These are phyloP conservation scores for Blastomyces gilchristii DNA, from an alignment of 2,329 filamentous ascomycete genomes.

Conservation along the genomic window DNA sequence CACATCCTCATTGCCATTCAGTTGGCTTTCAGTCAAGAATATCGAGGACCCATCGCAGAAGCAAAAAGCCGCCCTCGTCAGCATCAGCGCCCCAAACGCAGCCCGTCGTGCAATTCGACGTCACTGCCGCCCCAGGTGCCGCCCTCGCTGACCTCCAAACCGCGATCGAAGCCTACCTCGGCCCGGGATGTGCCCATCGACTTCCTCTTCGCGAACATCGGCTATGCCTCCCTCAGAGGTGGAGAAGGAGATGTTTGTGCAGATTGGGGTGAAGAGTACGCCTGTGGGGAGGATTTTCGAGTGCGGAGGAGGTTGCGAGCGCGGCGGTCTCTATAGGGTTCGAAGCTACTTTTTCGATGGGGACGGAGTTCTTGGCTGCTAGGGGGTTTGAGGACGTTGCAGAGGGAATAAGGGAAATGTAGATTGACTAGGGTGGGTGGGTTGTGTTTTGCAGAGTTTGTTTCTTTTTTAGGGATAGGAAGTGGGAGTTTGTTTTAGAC, in stretches of 20 bases:
- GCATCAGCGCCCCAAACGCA: background rate
- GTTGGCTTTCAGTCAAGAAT: too few species aligned
- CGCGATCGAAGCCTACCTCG: conserved; percentile 6
- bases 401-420: background rate
- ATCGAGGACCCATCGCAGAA: conserved; percentile 6
- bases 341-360: conserved; percentile 15
- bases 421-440: background rate
- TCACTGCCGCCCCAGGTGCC: conserved; percentile 8
- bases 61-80: conserved; percentile 10
- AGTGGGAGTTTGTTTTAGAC: background rate
- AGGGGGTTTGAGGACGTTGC: conserved; percentile 11
- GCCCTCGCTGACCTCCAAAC: conserved; percentile 5
- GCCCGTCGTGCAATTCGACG: conserved; percentile 12
- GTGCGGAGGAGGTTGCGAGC: conserved; percentile 13
- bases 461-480: background rate
- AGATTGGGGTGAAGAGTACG: conserved; percentile 7
- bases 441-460: too few species aligned
- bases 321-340: conserved; percentile 12
- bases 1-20: too few species aligned
- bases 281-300: conserved; percentile 12
- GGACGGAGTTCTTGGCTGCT: conserved; percentile 13
- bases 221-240: conserved; percentile 9
- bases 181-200: conserved; percentile 7
- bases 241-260: conserved; percentile 2
- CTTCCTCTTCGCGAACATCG: conserved; percentile 13